Base-by-base conservation (phyloP, 225 moss, liverwort and hornwort genomes). In the Takakia lepidozioides region DNA sequence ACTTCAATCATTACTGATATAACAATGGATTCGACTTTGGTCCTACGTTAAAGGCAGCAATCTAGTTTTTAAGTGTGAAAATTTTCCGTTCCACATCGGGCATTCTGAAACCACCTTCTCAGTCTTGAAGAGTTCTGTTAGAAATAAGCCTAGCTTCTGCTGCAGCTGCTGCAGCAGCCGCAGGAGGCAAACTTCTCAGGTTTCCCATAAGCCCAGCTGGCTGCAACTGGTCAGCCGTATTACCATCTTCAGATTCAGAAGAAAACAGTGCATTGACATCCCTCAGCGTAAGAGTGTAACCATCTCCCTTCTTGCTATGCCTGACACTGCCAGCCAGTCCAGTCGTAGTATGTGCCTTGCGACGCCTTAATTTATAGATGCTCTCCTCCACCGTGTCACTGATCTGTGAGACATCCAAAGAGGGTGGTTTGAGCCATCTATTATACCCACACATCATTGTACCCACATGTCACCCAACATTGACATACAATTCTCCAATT, bases 341-440 rank as follows among this genome's bases (percentile, higher is more conserved):
- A 4, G 73, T 56, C 52, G 67, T 42, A 20, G 64, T 66, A 17
- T 66, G 38, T 34, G 51, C 54, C 64, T 82, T 86, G 13, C 70
- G 70, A 42, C 68, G 71, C 46, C 88, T 78, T 41, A 93, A 73
- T 38, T 76, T 75, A 53, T 72, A 93, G n/a, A 93, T 69, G 56
- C 75, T 93, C 59, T 89, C 88, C 74, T 93, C 93, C 54, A 93
- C 93, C 10, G 93, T 81, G 22, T 93, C 93, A 40, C 36, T 65
- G 21, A 93, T 83, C 93, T 93, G 71, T 10, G 55, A 10, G 29
- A n/a, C 50, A 50, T n/a, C 3, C 21, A n/a, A 32, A 32, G 32
- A 6, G 32, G 7, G 11, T 32, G 7, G 7, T 32, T 32, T 32
- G 32, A 6, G n/a, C n/a, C 17, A 54, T 17, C 11, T 45, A 24